Conservation (phyloP, 805 yeast genomes). For the Ogataea allantospora region DNA sequence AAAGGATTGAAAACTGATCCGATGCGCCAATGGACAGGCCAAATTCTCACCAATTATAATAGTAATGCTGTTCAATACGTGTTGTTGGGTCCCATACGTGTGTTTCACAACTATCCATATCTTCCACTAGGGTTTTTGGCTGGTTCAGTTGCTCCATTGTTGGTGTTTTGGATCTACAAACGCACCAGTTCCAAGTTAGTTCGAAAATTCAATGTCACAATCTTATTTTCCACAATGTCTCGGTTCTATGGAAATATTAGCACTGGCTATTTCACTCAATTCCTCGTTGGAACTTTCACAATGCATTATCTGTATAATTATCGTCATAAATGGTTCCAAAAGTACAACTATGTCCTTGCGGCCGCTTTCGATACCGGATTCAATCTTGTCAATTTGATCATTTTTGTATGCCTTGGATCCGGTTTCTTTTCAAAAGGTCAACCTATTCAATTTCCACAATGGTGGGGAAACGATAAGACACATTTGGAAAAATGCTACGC, state of each 20-base stretch:
- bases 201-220: slow-evolving; percentile 43
- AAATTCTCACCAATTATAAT: slow-evolving; percentile 39
- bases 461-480: slow-evolving; percentile 51
- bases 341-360: slow-evolving; percentile 46
- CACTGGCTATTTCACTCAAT: slow-evolving; percentile 47
- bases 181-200: slow-evolving; percentile 26
- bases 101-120: slow-evolving; percentile 41
- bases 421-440: slow-evolving; percentile 16
- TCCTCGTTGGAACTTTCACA: slow-evolving; percentile 46
- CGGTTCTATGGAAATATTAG: slow-evolving; percentile 49
- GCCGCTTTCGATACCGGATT: slow-evolving; percentile 54
- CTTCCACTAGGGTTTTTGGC: slow-evolving; percentile 45
- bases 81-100: slow-evolving; percentile 46
- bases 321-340: slow-evolving; percentile 40
- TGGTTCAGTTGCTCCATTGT: slow-evolving; percentile 40
- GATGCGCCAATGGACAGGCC: slow-evolving; percentile 53
- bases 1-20: slow-evolving; percentile 37
- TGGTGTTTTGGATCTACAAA: slow-evolving; percentile 25
- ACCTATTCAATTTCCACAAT: slow-evolving; percentile 33
- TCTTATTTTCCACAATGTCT: slow-evolving; percentile 47
- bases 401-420: slow-evolving; percentile 35
- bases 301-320: slow-evolving; percentile 45
- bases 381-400: slow-evolving; percentile 40
- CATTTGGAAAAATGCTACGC: slow-evolving; percentile 50
- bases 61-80: slow-evolving; percentile 53